A percentile compares a stretch with the other conserved stretches of the same genome.
Evolutionary conservation across 1,139 yeast genomes (phyloP).

Genomic region (Saccharomycopsis hybrid): DNA sequence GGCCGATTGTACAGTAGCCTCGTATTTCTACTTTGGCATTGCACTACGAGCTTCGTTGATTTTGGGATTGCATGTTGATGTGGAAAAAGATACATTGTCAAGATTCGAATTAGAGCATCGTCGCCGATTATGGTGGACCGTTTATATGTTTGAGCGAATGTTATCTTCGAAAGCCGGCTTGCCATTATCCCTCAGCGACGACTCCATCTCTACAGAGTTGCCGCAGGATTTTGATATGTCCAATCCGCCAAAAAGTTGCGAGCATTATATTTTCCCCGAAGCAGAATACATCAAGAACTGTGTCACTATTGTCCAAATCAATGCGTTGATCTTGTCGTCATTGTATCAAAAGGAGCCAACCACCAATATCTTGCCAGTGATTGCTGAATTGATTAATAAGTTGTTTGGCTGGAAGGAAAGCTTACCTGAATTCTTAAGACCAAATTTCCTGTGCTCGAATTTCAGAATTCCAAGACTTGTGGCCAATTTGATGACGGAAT

Average conservation of each 20-base stretch:
- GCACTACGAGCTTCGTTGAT: constrained; percentile 70
- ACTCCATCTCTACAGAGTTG: constrained; percentile 67
- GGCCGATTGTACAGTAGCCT: constrained; percentile 78
- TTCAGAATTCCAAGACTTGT: constrained; percentile 59
- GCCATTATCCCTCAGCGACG: constrained; percentile 73
- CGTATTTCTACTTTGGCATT: constrained; percentile 73
- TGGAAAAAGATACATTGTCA: constrained; percentile 57
- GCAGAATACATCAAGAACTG: constrained; percentile 76
- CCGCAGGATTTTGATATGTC: constrained; percentile 68
- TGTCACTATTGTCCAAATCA: constrained; percentile 74
- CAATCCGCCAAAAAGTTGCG: constrained; percentile 49
- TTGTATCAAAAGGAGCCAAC: constrained; percentile 74
- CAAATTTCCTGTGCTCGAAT: constrained; percentile 47
- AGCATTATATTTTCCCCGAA: constrained; percentile 69
- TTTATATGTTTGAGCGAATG: constrained; percentile 84
- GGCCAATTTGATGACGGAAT: constrained; percentile 78
- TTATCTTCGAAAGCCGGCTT: constrained; percentile 79
- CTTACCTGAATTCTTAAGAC: constrained; percentile 56
- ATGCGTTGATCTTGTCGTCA: constrained; percentile 65
- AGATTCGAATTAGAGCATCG: constrained; percentile 73
- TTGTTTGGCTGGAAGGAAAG: constrained; percentile 65
- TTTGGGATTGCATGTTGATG: constrained; percentile 80
- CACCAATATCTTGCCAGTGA: constrained; percentile 65
- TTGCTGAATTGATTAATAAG: constrained; percentile 63
- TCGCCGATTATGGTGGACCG: constrained; percentile 87